A percentile compares a stretch with the other conserved stretches of the same genome.
These are phyloP conservation scores for Tuber microsphaerosporum DNA, from an alignment of 495 filamentous ascomycete species.

Conservation along the genomic window DNA sequence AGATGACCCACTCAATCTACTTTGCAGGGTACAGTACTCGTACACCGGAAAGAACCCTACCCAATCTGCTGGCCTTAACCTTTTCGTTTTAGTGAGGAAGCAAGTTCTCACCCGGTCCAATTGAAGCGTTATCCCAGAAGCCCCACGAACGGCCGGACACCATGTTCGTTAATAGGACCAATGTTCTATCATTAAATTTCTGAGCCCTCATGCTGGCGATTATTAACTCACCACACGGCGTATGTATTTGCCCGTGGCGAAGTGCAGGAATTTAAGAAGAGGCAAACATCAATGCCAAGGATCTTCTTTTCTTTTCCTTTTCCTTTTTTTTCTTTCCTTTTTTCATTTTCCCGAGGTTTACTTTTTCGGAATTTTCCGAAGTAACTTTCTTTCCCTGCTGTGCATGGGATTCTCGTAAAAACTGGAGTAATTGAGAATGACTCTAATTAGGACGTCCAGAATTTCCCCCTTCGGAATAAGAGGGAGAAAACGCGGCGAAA, in stretches of 20 bases:
- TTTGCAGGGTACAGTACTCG: neutral
- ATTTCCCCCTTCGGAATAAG: no score
- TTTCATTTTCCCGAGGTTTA: neutral
- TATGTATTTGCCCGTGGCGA: neutral
- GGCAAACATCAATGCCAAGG: neutral
- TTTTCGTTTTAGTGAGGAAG: neutral
- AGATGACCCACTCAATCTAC: neutral
- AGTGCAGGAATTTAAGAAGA: conserved; percentile 1
- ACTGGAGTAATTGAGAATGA: no score
- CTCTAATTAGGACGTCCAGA: no score
- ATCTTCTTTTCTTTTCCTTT: neutral
- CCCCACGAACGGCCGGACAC: neutral
- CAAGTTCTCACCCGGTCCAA: neutral
- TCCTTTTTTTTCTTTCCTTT: neutral
- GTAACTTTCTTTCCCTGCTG: neutral
- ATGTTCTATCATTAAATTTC: neutral
- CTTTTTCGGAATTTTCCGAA: neutral
- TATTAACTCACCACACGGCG: neutral
- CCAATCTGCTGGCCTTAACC: neutral
- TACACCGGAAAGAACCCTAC: neutral
- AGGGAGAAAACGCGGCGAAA: no score
- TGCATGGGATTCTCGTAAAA: neutral
- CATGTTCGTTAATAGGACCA: neutral
- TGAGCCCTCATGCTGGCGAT: neutral
- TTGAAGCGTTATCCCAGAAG: neutral